Base-by-base conservation (phyloP, 371 early-diverging fungal genomes). In the Mortierella sp. region DNA sequence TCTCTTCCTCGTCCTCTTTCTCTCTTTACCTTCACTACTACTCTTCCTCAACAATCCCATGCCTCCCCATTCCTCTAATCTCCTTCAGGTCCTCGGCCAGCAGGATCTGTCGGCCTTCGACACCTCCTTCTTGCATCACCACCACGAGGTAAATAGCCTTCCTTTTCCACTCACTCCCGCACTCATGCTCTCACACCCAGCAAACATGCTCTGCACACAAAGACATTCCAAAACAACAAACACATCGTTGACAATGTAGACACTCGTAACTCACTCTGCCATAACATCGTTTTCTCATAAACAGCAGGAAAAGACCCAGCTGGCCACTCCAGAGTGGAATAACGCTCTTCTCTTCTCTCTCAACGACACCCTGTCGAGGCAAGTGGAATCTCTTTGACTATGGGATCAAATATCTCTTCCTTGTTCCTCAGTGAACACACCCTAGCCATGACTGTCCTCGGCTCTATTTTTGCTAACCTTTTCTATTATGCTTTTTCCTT, bases 1-100 rank as follows among this genome's bases (percentile, higher is more conserved):
- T 57, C 21, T 19, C 26, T 38, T 16, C 10, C n/a, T 70, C 11
- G 11, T 72, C 60, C 38, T 34, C 31, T 26, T 13, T 57, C 24
- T 45, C 50, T 38, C 42, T 16, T 7, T 5, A 38, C 70, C 48
- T 72, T 45, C 58, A 50, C 71, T 21, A 44, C 50, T 28, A 34
- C 38, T 38, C 54, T 24, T 28, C 54, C 16, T 45, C 48, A 48
- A 26, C 42, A 42, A 45, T 45, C 48, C 68, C 19, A 85, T 85
- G 86, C 86, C 86, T 77, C 86, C 86, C 16, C 81, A 77, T 72
- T 85, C 82, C 11, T 45, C 86, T 54, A 70, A 58, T 75, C 70
- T 77, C 72, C 73, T 77, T 26, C 79, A 74, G 77, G 77, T 80
- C 76, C 73, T 82, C 38, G 63, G 71, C 47, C 79, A 81, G 80